Base-by-base conservation (phyloP, 306 rosid genomes). In the Benincasa hispida region DNA sequence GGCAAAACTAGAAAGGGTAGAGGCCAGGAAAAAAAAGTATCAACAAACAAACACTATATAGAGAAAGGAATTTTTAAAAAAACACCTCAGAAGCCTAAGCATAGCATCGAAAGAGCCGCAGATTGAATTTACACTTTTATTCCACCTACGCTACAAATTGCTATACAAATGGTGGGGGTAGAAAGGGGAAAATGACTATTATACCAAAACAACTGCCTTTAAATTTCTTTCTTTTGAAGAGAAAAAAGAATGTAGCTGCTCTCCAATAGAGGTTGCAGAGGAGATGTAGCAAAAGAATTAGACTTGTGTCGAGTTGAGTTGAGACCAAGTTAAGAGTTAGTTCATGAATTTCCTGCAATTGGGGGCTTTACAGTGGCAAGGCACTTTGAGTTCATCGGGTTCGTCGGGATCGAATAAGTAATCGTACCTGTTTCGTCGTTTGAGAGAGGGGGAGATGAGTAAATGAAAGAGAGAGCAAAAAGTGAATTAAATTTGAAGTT, bases 341-440 rank as follows among this genome's bases (percentile, higher is more conserved):
- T 92, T 92, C 97, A 92, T 89, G 85, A 86, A 90, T 85, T 86
- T 87, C 83, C 92, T 85, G 83, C 99, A 94, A 70, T 83, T 83
- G 35, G 89, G 81, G 55, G 99, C 85, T 80, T 83, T 89, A 85
- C 99, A 94, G 32, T 84, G 91, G 87, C 99, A 94, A 25, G 95
- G 97, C 53, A 94, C 96, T 87, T 88, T 94, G 83, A 63, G 80
- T n/a, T 92, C 96, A 11, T 91, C 99, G 24, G 30, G 88, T 79
- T 94, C 99, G 30, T 90, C 95, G 14, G 92, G 93, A 86, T 94
- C 99, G 62, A 94, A 94, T 86, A 87, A 83, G 90, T 94, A 94
- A 85, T 94, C 97, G 25, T 91, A 94, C 81, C 99, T 94, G 93
- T 84, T 47, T 11, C 9, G 30, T 70, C 47, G 37, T 66, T 6